A percentile compares a stretch with the other conserved stretches of the same genome.
Conservation (phyloP, 2,329 filamentous ascomycete genomes). For the Endothia cerciana region DNA sequence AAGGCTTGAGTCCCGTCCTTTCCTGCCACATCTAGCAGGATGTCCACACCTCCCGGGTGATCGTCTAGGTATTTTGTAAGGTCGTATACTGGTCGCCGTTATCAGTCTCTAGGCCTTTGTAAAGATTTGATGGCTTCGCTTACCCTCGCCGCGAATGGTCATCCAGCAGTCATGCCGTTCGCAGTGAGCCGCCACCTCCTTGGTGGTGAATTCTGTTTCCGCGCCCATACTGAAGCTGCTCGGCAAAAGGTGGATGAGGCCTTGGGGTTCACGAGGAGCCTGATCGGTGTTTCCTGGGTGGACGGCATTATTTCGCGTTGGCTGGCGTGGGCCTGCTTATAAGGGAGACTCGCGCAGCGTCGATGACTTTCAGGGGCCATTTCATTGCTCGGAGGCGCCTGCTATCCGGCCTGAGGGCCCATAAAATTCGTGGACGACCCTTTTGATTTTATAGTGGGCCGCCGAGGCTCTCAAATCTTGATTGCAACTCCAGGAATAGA, state of each 20-base stretch:
- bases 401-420: constrained; percentile 13
- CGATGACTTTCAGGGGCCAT: constrained; percentile 13
- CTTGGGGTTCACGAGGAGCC: not conserved
- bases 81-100: constrained; percentile 54
- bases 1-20: constrained; percentile 80
- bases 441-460: constrained; percentile 17
- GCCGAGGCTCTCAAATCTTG: constrained; percentile 21
- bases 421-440: constrained; percentile 17
- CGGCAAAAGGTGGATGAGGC: not conserved
- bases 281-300: not conserved
- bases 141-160: constrained; percentile 59
- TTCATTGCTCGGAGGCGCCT: constrained; percentile 5
- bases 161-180: constrained; percentile 55
- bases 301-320: not conserved
- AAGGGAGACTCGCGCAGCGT: not conserved
- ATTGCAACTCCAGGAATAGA: constrained; percentile 5
- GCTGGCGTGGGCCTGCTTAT: constrained; percentile 11
- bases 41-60: constrained; percentile 75
- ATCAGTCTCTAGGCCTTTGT: not conserved
- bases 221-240: constrained; percentile 27
- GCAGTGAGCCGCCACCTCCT: constrained; percentile 55
- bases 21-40: constrained; percentile 76
- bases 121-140: not conserved
- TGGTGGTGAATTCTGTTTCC: constrained; percentile 38
- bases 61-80: constrained; percentile 61